phyloP scores from a whole-genome alignment of 176 grass and related monocot genomes.

The Eremochloa ophiuroides region DNA sequence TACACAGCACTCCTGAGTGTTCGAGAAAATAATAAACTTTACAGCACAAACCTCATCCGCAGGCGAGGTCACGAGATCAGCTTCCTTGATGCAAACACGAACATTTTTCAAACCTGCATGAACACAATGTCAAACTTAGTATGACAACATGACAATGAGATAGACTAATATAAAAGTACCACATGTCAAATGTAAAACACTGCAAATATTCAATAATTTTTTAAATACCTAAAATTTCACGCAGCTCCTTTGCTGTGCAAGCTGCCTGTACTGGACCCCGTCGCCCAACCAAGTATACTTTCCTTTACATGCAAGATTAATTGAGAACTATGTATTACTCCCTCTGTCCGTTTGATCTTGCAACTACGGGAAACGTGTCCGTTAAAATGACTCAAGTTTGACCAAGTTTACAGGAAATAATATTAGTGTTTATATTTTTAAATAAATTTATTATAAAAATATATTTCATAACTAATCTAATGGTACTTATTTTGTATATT shows the following conservation, averaged over 20 bases:
- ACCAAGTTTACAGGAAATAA: too few species aligned
- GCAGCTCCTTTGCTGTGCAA: slow-evolving; percentile 89
- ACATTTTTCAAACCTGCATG: slow-evolving; percentile 76
- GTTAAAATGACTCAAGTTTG: too few species aligned
- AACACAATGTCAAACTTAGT: slow-evolving; percentile 3
- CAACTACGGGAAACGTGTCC: too few species aligned
- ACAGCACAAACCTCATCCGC: slow-evolving; percentile 60
- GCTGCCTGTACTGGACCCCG: slow-evolving; percentile 82
- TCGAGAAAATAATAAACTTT: background rate
- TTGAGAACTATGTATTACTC: background rate
- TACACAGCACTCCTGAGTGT: too few species aligned
- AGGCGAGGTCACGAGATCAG: slow-evolving; percentile 48
- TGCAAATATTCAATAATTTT: slow-evolving; percentile 6
- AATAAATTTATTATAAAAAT: too few species aligned
- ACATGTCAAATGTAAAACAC: background rate
- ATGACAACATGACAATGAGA: background rate
- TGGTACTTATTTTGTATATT: too few species aligned
- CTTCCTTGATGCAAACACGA: slow-evolving; percentile 49
- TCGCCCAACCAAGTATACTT: slow-evolving; percentile 86
- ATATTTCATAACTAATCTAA: too few species aligned
- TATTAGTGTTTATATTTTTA: too few species aligned
- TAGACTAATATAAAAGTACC: background rate
- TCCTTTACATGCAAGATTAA: slow-evolving; percentile 47
- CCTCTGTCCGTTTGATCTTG: too few species aligned
- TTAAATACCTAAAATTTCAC: slow-evolving; percentile 76